Percentiles rank a stretch among this genome's conserved stretches.
Evolutionary conservation across 345 rosid species (phyloP).

Genomic region (Cardamine resedifolia): DNA sequence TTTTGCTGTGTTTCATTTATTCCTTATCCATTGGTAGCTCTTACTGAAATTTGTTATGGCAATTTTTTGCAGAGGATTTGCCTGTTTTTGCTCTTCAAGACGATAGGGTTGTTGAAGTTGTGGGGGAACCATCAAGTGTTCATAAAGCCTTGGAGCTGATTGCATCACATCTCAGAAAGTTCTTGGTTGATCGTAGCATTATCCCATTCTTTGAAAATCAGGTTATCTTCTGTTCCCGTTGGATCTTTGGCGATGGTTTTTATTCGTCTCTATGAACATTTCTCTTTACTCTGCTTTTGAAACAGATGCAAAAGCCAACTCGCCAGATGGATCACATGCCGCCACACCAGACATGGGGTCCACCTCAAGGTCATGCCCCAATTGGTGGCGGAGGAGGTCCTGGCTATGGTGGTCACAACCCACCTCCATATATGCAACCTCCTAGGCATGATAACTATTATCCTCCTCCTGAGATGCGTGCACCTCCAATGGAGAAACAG

Average conservation of each 20-base stretch:
- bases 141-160: slow-evolving; percentile 92
- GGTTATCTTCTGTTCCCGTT: slow-evolving; percentile 41
- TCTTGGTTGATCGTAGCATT: slow-evolving; percentile 94
- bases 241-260: background rate
- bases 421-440: slow-evolving; percentile 77
- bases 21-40: background rate
- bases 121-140: slow-evolving; percentile 82
- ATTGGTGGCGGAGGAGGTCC: slow-evolving; percentile 64
- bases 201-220: slow-evolving; percentile 87
- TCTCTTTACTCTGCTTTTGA: slow-evolving; percentile 7
- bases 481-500: slow-evolving; percentile 83
- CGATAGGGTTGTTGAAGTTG: slow-evolving; percentile 94
- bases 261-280: background rate
- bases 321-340: slow-evolving; percentile 86
- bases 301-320: slow-evolving; percentile 84
- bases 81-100: slow-evolving; percentile 97
- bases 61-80: slow-evolving; percentile 71
- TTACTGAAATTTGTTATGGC: slow-evolving; percentile 16
- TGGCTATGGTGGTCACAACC: slow-evolving; percentile 73
- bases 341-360: slow-evolving; percentile 93
- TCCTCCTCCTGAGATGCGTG: slow-evolving; percentile 79
- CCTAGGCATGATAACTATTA: slow-evolving; percentile 85
- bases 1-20: background rate
- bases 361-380: slow-evolving; percentile 81
- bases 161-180: slow-evolving; percentile 94